Base-by-base conservation (phyloP, 208 protist species). In the Leishmania martiniquensis region DNA sequence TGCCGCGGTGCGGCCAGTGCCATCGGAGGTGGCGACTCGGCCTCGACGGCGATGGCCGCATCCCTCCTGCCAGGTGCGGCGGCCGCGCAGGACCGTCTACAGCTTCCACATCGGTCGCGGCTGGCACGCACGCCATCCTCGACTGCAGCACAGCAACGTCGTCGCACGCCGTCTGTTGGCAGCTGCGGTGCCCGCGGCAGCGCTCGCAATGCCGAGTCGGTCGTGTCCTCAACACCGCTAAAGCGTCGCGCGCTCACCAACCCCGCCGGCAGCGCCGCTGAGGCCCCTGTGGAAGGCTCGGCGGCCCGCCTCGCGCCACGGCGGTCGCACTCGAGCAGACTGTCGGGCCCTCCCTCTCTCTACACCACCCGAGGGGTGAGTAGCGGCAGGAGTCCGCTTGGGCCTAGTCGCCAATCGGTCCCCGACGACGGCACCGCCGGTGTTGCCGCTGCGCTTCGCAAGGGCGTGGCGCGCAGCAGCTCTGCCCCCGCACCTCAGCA, bases 1-100 rank as follows among this genome's bases (percentile, higher is more conserved):
- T 57, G 72, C 62, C 71, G 73, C 51, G 55, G 59, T 57, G 73
- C 62, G 57, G 25, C 76, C 29, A 45, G 34, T 13, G 72, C 47
- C 66, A 52, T 25, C 47, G 13, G 63, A n/a, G 22, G n/a, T 37
- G 63, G 32, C 22, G 63, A 6, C 22, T 13, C 45, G 20, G 47
- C 39, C 12, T 62, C 75, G 52, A 81, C 77, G 42, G 68, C 77
- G 15, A 63, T 81, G 70, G 77, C 77, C 1, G 77, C 77, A 25
- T 81, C 77, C 59, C 60, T 76, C 32, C 63, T 81, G 44, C 77
- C 78, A 5, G 78, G 78, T 17, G 78, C 62, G 15, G 78, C 78
- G 5, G 78, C 78, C n/a, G 45, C 67, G 34, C 66, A 77, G 42
- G 67, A 60, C 25, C 78, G 78, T 44, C 66, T 82, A 32, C 78